Evolutionary conservation across 805 yeast genomes (phyloP), one percentile per base, ranked within the genome.

Genomic region (Candida palmyrensis): DNA sequence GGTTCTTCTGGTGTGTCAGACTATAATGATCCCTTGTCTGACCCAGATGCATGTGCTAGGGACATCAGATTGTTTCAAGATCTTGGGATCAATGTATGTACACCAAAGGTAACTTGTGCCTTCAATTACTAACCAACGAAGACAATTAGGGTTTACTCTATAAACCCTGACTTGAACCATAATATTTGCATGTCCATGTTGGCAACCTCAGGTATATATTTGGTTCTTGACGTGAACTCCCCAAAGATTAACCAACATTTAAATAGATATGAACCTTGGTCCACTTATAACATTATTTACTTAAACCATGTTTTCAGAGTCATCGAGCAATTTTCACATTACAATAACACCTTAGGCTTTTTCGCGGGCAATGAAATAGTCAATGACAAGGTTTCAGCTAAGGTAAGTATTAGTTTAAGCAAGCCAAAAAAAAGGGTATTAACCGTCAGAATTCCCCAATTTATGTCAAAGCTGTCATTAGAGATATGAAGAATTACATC

Each of bases 261-360:
- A 49, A 85, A 89, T 55, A 68, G 97, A 41, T 84, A 88, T 50
- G 95, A 89, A 49, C 97, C 97, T 1, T 88, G 96, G 96, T 79
- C 82, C 1, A 72, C 92, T 0, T 90, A 89, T 54, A 85, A 73
- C 41, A 68, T 64, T 7, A 70, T 62, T 2, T 90, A 90, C 56
- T 52, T 86, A 44, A 74, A 73, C 28, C 95, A 86, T 51, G 75
- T 88, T 4, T 84, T 84, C 55, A 75, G 72, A 49, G 82, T 87
- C 6, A 78, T 87, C 11, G 83, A 86, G 35, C 87, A 83, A 42
- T 90, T 90, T 53, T 68, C 94, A 3, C 68, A 73, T 13, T 90
- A 85, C 59, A 85, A 88, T 59, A 90, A 90, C 57, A 88, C 97
- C 0, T 66, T 90, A 35, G 97, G 86, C 0, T 87, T 79, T 55